Conservation (phyloP, 1,139 yeast species). For the Suhomyces atakaporum region DNA sequence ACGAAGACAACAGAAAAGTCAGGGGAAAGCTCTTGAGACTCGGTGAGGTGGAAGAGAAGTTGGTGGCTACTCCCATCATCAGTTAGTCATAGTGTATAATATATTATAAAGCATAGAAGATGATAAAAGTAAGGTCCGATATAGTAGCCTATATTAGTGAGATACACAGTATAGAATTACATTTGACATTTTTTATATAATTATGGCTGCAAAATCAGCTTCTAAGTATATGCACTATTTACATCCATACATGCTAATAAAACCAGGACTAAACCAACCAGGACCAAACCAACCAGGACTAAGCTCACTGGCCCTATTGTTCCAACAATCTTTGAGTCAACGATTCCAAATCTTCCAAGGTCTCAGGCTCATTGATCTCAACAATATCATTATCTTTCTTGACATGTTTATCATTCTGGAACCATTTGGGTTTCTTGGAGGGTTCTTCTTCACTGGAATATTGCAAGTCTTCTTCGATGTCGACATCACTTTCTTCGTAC, state of each 20-base stretch:
- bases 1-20: slow-evolving; percentile 37
- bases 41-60: slow-evolving; percentile 63
- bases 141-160: too few relatives aligned
- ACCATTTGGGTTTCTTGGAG: slow-evolving; percentile 65
- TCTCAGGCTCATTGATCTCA: slow-evolving; percentile 85
- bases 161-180: too few relatives aligned
- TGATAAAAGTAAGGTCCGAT: too few relatives aligned
- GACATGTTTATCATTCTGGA: slow-evolving; percentile 38
- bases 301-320: too few relatives aligned
- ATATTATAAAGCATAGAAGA: background rate
- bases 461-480: slow-evolving; percentile 52
- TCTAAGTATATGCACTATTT: too few relatives aligned
- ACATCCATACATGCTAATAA: background rate
- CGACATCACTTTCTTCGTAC: slow-evolving; percentile 43
- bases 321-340: slow-evolving; percentile 67
- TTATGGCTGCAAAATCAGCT: too few relatives aligned
- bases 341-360: slow-evolving; percentile 91
- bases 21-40: slow-evolving; percentile 52
- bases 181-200: too few relatives aligned
- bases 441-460: slow-evolving; percentile 43
- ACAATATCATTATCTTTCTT: slow-evolving; percentile 42
- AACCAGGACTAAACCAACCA: too few relatives aligned
- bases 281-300: too few relatives aligned
- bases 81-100: slow-evolving; percentile 1
- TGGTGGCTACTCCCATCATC: slow-evolving; percentile 51